Base-by-base conservation (phyloP, 2,329 filamentous ascomycete species). In the Penicillium sp. region DNA sequence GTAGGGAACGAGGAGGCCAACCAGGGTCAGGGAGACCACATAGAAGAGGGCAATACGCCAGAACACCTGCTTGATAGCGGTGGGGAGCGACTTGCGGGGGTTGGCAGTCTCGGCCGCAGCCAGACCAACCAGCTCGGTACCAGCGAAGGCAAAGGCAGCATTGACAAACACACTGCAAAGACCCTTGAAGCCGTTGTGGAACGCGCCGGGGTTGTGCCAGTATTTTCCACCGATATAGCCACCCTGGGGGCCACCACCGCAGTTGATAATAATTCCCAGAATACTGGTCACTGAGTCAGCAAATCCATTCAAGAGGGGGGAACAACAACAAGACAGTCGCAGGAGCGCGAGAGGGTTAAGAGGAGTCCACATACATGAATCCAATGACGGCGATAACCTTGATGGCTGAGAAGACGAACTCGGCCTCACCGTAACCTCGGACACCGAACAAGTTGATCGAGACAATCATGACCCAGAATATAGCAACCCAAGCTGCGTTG, bases 11-110 rank as follows among this genome's bases (percentile, higher is more conserved):
- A 96, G 82, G 0, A 96, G 83, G 28, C 94, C 92, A 58, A 97
- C 87, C 4, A 97, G 80, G 4, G 87, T 86, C 11, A 97, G 83
- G 0, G 90, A 90, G 37, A 96, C 87, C 52, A 97, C 83, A 78
- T 96, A 97, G 80, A 97, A 97, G 58, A 96, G 83, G 3, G 88
- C 87, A 71, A 96, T 96, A 70, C 93, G 89, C 92, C 93, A 97
- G 76, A 96, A 96, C 22, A 96, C 92, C 74, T 96, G 92, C 78
- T 96, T 96, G 69, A 96, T 87, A 12, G 93, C 93, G 0, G 88
- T 92, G 0, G 93, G 93, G 0, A 97, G 82, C 1, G 89, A 90
- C 72, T 95, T 84, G 59, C 80, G 76, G 38, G 85, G 84, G 63
- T 86, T 84, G 20, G 76, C 76, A 10, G 84, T 83, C 71, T 87